These are phyloP conservation scores for Senna tora DNA, from an alignment of 306 rosid species.

Conservation along the genomic window DNA sequence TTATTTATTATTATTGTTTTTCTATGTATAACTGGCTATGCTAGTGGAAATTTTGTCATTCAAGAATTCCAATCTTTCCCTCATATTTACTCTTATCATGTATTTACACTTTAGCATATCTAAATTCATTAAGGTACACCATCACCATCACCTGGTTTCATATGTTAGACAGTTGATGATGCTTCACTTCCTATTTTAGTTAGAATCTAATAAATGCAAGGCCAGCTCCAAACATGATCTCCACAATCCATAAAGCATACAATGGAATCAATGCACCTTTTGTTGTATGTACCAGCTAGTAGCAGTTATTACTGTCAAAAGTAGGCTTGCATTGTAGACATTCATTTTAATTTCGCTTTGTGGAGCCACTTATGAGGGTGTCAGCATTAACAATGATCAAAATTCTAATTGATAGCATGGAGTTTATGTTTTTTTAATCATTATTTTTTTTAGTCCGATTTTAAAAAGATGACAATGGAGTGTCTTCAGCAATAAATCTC, in stretches of 20 bases:
- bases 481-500: no score
- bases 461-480: no score
- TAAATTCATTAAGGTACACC: no score
- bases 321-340: neutral
- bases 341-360: neutral
- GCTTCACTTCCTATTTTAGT: neutral
- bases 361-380: neutral
- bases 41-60: conserved; percentile 12
- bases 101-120: no score
- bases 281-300: neutral
- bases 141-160: neutral
- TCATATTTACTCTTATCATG: neutral
- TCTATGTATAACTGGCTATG: conserved; percentile 2
- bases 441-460: no score
- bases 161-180: neutral
- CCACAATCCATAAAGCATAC: conserved; percentile 13
- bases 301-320: neutral
- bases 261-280: neutral
- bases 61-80: neutral
- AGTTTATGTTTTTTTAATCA: no score
- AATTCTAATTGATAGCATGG: no score
- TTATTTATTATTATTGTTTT: neutral
- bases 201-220: neutral
- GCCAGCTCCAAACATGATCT: neutral
- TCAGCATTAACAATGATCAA: conserved; percentile 32